Percentiles rank a stretch among this genome's conserved stretches.
Conservation (phyloP, 805 yeast species). For the Ogataea ramenticola region DNA sequence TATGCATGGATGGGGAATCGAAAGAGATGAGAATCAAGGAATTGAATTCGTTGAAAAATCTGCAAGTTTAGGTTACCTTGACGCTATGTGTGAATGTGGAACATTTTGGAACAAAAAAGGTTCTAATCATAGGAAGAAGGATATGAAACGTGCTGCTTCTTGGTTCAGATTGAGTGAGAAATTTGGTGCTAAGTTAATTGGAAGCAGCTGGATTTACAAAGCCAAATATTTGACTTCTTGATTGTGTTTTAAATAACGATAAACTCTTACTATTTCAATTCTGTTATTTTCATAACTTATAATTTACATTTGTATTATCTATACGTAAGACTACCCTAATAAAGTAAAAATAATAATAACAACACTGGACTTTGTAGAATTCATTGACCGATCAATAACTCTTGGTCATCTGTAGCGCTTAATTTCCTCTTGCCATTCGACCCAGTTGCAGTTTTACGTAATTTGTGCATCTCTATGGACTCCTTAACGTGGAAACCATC, state of each 20-base stretch:
- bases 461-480: constrained; percentile 26
- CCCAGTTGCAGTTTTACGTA: not conserved
- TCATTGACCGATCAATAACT: too few species aligned
- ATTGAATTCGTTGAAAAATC: constrained; percentile 54
- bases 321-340: not conserved
- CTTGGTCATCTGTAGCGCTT: too few species aligned
- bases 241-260: too few species aligned
- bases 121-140: constrained; percentile 42
- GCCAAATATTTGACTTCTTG: constrained; percentile 42
- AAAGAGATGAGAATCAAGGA: constrained; percentile 49
- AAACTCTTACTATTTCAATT: too few species aligned
- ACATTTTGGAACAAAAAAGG: constrained; percentile 55
- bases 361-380: too few species aligned
- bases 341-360: too few species aligned
- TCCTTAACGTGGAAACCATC: constrained; percentile 41
- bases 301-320: not conserved
- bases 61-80: constrained; percentile 59
- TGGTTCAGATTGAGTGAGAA: constrained; percentile 63
- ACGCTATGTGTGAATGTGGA: constrained; percentile 66
- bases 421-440: not conserved
- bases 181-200: constrained; percentile 53
- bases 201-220: constrained; percentile 71
- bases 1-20: constrained; percentile 49
- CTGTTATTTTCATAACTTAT: too few species aligned
- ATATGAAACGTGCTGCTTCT: constrained; percentile 54